These are phyloP conservation scores for Geotrichum carabidarum DNA, from an alignment of 1,139 yeast species.

Conservation along the genomic window DNA sequence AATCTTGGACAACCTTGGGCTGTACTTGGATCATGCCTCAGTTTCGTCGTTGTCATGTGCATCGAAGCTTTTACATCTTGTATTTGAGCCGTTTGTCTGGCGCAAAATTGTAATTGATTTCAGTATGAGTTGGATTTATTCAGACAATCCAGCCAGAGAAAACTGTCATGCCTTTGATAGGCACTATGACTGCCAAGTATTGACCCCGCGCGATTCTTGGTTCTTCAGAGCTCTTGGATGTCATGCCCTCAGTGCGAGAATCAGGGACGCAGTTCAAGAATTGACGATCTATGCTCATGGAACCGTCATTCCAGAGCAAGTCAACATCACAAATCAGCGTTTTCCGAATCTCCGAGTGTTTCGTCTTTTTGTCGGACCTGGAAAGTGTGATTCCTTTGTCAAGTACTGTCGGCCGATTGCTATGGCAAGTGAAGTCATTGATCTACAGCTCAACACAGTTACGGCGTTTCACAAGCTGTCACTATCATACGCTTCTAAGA, in stretches of 20 bases:
- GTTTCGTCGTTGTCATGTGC: neutral
- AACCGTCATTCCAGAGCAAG: neutral
- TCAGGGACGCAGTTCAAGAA: neutral
- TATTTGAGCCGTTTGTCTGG: neutral
- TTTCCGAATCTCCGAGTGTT: neutral
- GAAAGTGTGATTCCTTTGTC: neutral
- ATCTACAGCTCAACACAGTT: neutral
- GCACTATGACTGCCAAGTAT: neutral
- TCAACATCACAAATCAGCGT: neutral
- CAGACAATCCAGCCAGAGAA: neutral
- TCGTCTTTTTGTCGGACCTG: neutral
- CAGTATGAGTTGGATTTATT: neutral
- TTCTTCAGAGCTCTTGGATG: neutral
- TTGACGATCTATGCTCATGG: neutral
- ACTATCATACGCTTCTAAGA: neutral
- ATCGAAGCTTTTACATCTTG: neutral
- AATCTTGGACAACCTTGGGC: neutral
- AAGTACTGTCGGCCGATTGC: neutral
- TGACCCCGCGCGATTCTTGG: neutral
- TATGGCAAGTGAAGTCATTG: neutral
- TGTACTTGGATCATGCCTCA: neutral
- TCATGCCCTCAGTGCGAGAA: neutral
- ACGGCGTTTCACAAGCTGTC: neutral
- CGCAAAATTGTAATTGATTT: neutral
- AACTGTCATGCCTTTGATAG: no score